Evolutionary conservation across 2,329 filamentous ascomycete species (phyloP), one percentile per base, ranked within the genome.

Genomic region (Westerdykella aurantiaca): DNA sequence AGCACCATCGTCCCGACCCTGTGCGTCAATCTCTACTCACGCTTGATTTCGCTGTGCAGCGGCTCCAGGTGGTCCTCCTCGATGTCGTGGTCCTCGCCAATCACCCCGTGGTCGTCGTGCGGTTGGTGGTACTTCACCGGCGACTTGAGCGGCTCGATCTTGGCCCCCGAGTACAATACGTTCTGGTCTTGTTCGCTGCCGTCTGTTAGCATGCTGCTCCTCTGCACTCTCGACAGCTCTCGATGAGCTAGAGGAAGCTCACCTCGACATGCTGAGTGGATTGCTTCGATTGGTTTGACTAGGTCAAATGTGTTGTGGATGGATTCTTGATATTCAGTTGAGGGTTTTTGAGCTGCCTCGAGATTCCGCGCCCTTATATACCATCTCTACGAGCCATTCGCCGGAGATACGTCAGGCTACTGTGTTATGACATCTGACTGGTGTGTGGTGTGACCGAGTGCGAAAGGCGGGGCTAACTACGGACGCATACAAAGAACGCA

Each of bases 91-190:
- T 47, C 47, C 34, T 50, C 47, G 33, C 47, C 47, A 25, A 47
- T 35, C 13, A 38, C 41, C 6, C 47, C 47, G 13, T 40, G 41
- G 17, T 41, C 38, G 29, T 37, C 37, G 16, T 38, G 44, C 2
- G 42, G 39, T 17, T 47, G n/a, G 34, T 50, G 45, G 6, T 14
- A 23, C 25, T 50, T 50, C 10, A 39, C 44, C 5, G 44, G 31
- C 6, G 47, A 50, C n/a, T 39, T 31, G 18, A 52, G 49, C 13
- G 49, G 49, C 16, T 47, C 44, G 37, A 52, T 52, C 22, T 52
- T 52, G 25, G 41, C 33, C 29, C 47, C 31, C 14, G 49, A 52
- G 13, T 50, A 21, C 29, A 41, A 42, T 34, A 31, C 41, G 22
- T 50, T 44, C 33, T 38, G 42, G 34, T 47, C 47, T 14, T 14